Evolutionary conservation across 257 asterid genomes (phyloP).

Genomic region (Prunella vulgaris): DNA sequence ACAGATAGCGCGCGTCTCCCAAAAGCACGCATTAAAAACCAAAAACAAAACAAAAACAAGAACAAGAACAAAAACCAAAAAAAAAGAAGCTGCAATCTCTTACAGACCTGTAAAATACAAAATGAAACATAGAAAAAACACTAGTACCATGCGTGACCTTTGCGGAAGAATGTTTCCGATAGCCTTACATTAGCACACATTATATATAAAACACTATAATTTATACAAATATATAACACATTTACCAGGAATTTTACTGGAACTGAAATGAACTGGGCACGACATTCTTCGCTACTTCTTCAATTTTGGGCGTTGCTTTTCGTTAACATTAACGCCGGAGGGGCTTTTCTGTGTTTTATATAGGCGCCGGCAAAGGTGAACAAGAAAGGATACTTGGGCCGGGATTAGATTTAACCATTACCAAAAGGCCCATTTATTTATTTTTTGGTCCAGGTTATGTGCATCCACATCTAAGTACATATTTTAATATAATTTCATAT

Average conservation of each 20-base stretch:
- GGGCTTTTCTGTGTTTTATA: neutral
- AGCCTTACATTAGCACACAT: neutral
- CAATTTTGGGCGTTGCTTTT: neutral
- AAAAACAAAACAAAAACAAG: too few relatives aligned
- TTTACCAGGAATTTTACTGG: constrained; percentile 33
- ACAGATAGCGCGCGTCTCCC: constrained; percentile 16
- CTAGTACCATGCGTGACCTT: neutral
- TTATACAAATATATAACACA: neutral
- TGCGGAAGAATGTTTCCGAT: neutral
- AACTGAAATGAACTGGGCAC: constrained; percentile 28
- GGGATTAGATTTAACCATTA: neutral
- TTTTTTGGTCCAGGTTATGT: neutral
- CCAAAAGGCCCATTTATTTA: neutral
- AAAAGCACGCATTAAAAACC: too few relatives aligned
- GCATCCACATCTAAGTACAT: too few relatives aligned
- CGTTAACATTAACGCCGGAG: neutral
- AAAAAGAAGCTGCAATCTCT: neutral
- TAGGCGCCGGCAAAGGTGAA: constrained; percentile 10
- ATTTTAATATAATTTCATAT: too few relatives aligned
- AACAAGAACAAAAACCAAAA: neutral
- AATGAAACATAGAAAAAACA: neutral
- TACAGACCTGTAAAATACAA: neutral
- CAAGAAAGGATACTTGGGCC: constrained; percentile 16
- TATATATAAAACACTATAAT: neutral
- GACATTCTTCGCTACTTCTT: constrained; percentile 26